phyloP scores from a whole-genome alignment of 2,329 filamentous ascomycete genomes.

The Cladobotryum protrusum region DNA sequence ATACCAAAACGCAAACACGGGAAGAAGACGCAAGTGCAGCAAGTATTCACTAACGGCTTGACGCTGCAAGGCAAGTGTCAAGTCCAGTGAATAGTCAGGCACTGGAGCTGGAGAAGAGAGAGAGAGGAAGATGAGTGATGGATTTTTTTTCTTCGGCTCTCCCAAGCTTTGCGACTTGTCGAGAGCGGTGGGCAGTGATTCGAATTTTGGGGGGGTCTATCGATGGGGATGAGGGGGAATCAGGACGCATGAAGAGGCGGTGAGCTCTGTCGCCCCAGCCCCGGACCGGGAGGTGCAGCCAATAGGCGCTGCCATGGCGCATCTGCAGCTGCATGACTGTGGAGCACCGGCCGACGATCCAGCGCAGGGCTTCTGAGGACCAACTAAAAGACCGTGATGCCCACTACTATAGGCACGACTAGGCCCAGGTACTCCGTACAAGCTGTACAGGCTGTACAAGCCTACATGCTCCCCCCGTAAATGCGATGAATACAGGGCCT shows the following conservation, averaged over 20 bases:
- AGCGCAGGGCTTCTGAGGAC: slow-evolving; percentile 14
- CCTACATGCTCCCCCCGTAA: no score
- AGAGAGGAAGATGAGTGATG: slow-evolving; percentile 3
- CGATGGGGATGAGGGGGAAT: no score
- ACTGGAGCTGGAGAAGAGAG: background rate
- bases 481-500: no score
- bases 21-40: no score
- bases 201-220: no score
- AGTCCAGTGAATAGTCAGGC: background rate
- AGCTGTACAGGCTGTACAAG: no score
- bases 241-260: slow-evolving; percentile 27
- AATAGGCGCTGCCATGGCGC: slow-evolving; percentile 28
- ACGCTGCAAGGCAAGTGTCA: background rate
- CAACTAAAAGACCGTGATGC: slow-evolving; percentile 1
- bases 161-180: no score
- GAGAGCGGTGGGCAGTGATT: no score
- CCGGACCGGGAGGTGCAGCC: slow-evolving; percentile 27
- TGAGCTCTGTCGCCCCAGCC: slow-evolving; percentile 28
- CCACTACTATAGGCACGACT: no score
- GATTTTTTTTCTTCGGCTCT: no score
- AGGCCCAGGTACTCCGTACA: no score
- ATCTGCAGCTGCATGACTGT: slow-evolving; percentile 24
- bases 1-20: background rate
- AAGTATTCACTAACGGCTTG: background rate
- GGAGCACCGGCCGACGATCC: slow-evolving; percentile 21